Conservation (phyloP, 1,284 basidiomycete genomes). For the Tylopilus sp. region DNA sequence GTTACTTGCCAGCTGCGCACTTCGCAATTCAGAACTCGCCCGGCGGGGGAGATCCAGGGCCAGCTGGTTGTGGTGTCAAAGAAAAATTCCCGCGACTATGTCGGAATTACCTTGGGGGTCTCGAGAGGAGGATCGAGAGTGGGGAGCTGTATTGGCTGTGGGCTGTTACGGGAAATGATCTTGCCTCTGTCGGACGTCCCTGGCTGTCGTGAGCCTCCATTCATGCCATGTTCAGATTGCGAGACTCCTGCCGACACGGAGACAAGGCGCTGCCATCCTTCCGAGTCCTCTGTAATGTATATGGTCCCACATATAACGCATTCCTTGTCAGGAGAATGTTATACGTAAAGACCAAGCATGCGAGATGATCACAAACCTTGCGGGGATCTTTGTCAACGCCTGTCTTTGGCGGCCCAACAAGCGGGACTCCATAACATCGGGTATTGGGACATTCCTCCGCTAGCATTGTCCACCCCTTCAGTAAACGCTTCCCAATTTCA, state of each 20-base stretch:
- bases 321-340: constrained; percentile 49
- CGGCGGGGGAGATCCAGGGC: constrained; percentile 17
- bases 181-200: constrained; percentile 11
- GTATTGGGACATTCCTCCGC: constrained; percentile 74
- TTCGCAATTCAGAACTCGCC: constrained; percentile 18
- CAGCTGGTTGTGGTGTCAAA: constrained; percentile 24
- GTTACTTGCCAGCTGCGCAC: constrained; percentile 18
- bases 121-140: constrained; percentile 32
- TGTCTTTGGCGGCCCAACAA: constrained; percentile 68
- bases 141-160: constrained; percentile 34
- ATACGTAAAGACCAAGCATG: constrained; percentile 2
- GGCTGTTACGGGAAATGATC: constrained; percentile 21
- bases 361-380: constrained; percentile 47
- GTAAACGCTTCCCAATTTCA: constrained; percentile 71
- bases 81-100: background rate
- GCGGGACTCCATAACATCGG: constrained; percentile 68
- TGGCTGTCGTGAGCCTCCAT: constrained; percentile 8
- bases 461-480: constrained; percentile 84
- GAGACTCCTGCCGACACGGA: constrained; percentile 25
- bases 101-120: constrained; percentile 31
- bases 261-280: constrained; percentile 51
- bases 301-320: constrained; percentile 71
- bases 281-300: constrained; percentile 57
- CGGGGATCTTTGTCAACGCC: constrained; percentile 59
- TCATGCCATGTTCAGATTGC: constrained; percentile 3